Conservation (phyloP, 345 rosid species). For the Aurinia saxatilis region DNA sequence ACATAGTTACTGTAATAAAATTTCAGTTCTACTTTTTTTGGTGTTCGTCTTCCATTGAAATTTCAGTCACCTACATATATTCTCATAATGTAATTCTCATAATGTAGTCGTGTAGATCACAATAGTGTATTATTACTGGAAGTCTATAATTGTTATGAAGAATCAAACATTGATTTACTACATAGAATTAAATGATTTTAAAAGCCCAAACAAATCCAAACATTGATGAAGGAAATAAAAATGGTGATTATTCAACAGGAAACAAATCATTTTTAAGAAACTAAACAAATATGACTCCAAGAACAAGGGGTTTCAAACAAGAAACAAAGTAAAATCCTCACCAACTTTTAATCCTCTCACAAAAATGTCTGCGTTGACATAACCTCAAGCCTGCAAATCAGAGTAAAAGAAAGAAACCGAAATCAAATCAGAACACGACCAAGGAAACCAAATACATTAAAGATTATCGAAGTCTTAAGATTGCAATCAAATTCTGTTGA, state of each 20-base stretch:
- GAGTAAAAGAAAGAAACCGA: neutral
- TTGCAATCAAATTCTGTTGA: neutral
- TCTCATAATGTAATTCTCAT: no score
- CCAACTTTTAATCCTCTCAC: neutral
- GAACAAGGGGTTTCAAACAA: neutral
- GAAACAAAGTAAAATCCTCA: neutral
- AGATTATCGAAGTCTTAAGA: neutral
- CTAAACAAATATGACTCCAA: neutral
- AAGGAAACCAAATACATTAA: neutral
- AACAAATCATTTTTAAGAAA: neutral
- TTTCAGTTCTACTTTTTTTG: no score
- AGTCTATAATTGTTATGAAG: no score
- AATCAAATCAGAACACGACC: neutral
- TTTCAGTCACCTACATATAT: no score
- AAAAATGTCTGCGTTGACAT: neutral
- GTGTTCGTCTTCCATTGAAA: no score
- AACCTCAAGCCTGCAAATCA: conserved; percentile 18
- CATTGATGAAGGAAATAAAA: neutral
- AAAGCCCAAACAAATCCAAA: neutral
- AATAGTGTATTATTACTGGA: no score
- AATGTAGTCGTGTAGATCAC: no score
- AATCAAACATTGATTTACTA: no score
- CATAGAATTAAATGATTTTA: neutral
- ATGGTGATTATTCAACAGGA: neutral
- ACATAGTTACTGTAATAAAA: no score